Base-by-base conservation (phyloP, 768 basidiomycete genomes). In the Serendipita vermifera region DNA sequence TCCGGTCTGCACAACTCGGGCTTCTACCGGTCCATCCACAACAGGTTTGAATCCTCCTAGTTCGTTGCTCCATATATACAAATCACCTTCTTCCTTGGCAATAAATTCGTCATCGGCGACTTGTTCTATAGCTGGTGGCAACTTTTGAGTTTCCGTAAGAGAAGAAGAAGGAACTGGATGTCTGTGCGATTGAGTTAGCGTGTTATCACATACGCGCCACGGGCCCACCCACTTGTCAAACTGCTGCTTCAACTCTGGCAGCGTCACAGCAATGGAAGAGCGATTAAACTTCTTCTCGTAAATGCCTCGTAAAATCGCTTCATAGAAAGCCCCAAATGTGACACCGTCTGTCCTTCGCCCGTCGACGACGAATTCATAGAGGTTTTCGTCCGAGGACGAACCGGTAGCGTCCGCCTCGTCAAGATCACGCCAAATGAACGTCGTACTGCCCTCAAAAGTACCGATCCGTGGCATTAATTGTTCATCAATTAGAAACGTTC, bases 271-370 rank as follows among this genome's bases (percentile, higher is more conserved):
- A 55, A 87, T 83, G 9, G 87, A 86, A 62, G 78, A 80, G 53
- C 62, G 72, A 62, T 75, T 82, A 72, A 85, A 84, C 72, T 92
- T 93, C 70, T 92, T 80, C 66, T 99, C 96, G 68, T 85, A 98
- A 82, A 98, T 91, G 58, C 94, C 94, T 27, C 88, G 82, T 63
- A 94, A 87, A 77, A 97, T 86, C 70, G 91, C 88, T 70, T 97
- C 92, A 65, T 98, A 96, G 67, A 91, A 86, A 14, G 79, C 83
- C 43, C 82, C 79, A 0, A 87, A 85, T 54, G 67, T 75, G 53
- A 80, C 81, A 41, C 89, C 90, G 3, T 82, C 82, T 11, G 76
- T 77, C 24, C 46, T 22, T 26, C 39, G 17, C 9, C 27, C 24
- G 3, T 80, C 73, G 39, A 68, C 66, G 15, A 96, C 85, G 66